Evolutionary conservation across 495 filamentous ascomycete species (phyloP).

Genomic region (Xylaria bambusicola): DNA sequence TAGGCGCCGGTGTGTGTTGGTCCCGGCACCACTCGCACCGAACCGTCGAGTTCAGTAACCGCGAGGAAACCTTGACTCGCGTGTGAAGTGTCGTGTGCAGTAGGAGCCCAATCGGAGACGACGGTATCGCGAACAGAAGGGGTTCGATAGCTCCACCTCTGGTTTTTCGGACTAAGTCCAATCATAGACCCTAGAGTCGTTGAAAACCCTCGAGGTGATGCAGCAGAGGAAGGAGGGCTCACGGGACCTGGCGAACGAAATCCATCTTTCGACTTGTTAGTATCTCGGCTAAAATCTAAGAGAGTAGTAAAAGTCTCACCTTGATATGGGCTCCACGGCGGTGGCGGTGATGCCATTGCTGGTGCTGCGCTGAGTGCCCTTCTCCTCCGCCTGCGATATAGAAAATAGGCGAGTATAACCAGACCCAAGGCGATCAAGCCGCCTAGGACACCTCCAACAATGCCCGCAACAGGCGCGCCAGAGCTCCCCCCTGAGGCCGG

Average conservation of each 20-base stretch:
- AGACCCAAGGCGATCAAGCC: slow-evolving; percentile 7
- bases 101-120: background rate
- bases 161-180: background rate
- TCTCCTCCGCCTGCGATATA: slow-evolving; percentile 8
- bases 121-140: background rate
- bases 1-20: background rate
- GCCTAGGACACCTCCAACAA: slow-evolving; percentile 20
- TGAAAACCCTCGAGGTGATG: background rate
- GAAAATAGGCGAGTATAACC: slow-evolving; percentile 11
- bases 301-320: background rate
- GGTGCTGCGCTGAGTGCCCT: background rate
- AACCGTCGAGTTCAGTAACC: slow-evolving; percentile 6
- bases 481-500: background rate
- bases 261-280: background rate
- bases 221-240: background rate
- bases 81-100: background rate
- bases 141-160: background rate
- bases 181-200: slow-evolving; percentile 7
- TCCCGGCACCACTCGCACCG: background rate
- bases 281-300: background rate
- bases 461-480: background rate
- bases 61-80: background rate
- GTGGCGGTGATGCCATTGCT: background rate
- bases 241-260: background rate
- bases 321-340: slow-evolving; percentile 9